Base-by-base conservation (phyloP, 805 yeast genomes). In the Ogataea wickerhamii region DNA sequence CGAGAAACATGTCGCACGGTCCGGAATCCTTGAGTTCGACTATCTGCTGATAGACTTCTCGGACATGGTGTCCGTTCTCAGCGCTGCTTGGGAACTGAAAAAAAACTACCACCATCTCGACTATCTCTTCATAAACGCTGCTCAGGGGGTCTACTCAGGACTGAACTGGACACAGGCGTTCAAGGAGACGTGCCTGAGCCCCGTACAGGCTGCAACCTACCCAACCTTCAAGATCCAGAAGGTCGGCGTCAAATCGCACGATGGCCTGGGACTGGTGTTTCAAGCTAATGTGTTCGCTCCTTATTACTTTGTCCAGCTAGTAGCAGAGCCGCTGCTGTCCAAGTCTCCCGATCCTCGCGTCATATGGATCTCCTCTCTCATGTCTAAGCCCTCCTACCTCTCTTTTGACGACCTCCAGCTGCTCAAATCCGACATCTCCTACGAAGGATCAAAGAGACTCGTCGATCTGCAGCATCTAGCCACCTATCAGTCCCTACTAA, bases 261-360 rank as follows among this genome's bases (percentile, higher is more conserved):
- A 93, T 61, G 88, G 77, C 0, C 51, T 91, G 68, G 97, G 98
- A 1, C 65, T 84, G 21, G 87, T 88, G 4, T 93, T 91, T 66
- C 95, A 93, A 62, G 94, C 93, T 4, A 93, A 93, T 56, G 96
- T 91, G n/a, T 87, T 93, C 64, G 96, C 95, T 0, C 98, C 98
- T 2, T 89, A 85, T 65, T 93, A 80, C 60, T 65, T 93, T 37
- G 70, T 89, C 37, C 85, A 83, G 49, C 79, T 75, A 45, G 63
- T 91, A 16, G 59, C 69, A 27, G 76, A 76, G 2, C 61, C 77
- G 25, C 62, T 89, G n/a, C 47, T 61, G 7, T 57, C 63, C 3
- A 50, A 53, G 18, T 53, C 59, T 0, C 65, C 68, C 2, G 62
- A 65, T 21, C 88, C 93, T 0, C 73, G 74, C 39, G 67, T 88